A percentile compares a stretch with the other conserved stretches of the same genome.
phyloP scores from a whole-genome alignment of 306 rosid species.

The Adenanthera pavonina region DNA sequence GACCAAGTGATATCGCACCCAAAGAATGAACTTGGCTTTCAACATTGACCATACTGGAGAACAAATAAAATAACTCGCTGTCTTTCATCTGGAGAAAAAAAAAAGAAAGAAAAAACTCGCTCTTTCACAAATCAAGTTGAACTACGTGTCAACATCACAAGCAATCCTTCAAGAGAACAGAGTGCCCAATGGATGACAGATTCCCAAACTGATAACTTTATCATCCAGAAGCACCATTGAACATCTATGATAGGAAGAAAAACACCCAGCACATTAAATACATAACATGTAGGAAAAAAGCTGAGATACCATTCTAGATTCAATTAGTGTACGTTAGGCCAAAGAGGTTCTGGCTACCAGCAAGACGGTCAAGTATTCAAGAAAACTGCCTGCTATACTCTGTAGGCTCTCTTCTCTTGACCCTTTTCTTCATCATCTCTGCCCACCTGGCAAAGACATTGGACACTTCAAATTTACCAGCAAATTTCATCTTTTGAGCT shows the following conservation, averaged over 20 bases:
- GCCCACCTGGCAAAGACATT: constrained; percentile 75
- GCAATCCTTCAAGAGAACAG: constrained; percentile 13
- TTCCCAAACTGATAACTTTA: not conserved
- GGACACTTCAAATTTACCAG: constrained; percentile 82
- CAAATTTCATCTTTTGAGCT: constrained; percentile 74
- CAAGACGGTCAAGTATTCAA: constrained; percentile 28
- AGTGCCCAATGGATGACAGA: not conserved
- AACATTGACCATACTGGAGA: constrained; percentile 3
- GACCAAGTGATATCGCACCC: not conserved
- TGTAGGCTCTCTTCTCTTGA: constrained; percentile 54
- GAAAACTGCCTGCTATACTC: constrained; percentile 33
- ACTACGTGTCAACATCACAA: not conserved
- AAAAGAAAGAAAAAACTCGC: no score
- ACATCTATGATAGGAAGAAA: not conserved
- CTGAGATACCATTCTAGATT: constrained; percentile 6
- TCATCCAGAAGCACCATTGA: not conserved
- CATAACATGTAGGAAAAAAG: not conserved
- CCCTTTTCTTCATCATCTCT: constrained; percentile 73
- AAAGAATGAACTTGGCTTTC: not conserved
- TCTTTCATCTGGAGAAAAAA: no score
- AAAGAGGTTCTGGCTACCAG: constrained; percentile 17
- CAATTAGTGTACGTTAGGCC: constrained; percentile 15
- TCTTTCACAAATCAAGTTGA: not conserved
- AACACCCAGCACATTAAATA: not conserved
- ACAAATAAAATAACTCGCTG: not conserved